Percentiles rank a stretch among this genome's conserved stretches.
phyloP scores from a whole-genome alignment of 2,329 filamentous ascomycete genomes.

The Cladosporium halotolerans region DNA sequence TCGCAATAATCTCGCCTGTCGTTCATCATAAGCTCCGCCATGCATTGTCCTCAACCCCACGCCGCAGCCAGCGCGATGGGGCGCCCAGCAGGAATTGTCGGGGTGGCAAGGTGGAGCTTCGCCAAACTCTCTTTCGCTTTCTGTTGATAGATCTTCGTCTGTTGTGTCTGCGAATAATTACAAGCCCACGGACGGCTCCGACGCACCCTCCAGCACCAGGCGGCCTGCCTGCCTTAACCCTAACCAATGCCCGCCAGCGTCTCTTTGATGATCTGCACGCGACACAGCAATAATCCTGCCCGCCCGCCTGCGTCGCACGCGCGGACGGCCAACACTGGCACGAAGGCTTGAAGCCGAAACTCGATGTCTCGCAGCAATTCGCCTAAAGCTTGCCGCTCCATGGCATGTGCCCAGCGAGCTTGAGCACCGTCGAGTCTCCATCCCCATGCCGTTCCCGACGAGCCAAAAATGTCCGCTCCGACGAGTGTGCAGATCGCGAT shows the following conservation, averaged over 20 bases:
- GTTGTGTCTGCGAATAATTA: background rate
- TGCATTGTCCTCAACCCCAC: background rate
- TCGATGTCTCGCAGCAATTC: background rate
- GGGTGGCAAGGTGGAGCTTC: conserved; percentile 8
- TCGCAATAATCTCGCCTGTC: background rate
- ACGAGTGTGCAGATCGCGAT: conserved; percentile 6
- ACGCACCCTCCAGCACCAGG: background rate
- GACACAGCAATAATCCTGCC: background rate
- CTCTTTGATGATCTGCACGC: conserved; percentile 5
- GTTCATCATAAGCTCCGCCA: background rate
- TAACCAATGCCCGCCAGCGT: background rate
- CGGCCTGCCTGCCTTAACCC: background rate
- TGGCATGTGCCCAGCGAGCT: background rate
- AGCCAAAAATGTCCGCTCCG: background rate
- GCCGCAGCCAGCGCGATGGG: background rate
- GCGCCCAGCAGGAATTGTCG: background rate
- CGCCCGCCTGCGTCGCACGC: background rate
- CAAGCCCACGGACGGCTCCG: background rate
- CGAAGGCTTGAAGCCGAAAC: background rate
- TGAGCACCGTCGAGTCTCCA: no score
- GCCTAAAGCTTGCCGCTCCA: background rate
- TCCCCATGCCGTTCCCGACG: background rate
- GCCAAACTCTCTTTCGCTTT: conserved; percentile 6
- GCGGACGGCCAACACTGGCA: background rate
- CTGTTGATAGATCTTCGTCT: background rate